Evolutionary conservation across 345 rosid species (phyloP).

Genomic region (Acer saccharum): DNA sequence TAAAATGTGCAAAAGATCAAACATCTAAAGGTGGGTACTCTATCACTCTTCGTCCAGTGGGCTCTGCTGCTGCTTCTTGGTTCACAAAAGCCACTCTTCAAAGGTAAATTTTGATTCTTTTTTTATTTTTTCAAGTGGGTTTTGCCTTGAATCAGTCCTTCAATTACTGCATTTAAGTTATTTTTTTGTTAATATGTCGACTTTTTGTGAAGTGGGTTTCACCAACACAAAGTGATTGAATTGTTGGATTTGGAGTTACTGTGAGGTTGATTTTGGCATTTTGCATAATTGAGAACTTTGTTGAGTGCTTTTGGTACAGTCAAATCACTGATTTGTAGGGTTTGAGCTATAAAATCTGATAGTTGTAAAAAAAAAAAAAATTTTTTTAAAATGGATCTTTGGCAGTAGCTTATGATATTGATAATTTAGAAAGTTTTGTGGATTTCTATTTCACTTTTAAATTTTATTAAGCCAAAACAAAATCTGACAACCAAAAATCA

Average conservation of each 20-base stretch:
- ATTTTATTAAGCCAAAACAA: neutral
- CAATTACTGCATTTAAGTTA: neutral
- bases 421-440: neutral
- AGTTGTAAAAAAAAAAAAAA: neutral
- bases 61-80: slow-evolving; percentile 59
- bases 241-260: neutral
- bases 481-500: no score
- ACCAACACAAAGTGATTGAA: neutral
- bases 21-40: slow-evolving; percentile 92
- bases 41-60: slow-evolving; percentile 66
- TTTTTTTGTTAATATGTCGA: no score
- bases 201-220: neutral
- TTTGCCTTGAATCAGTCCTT: neutral
- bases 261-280: neutral
- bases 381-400: neutral
- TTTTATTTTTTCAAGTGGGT: neutral
- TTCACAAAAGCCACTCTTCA: slow-evolving; percentile 90
- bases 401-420: neutral
- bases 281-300: neutral
- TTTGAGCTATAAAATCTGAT: neutral
- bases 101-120: slow-evolving; percentile 43
- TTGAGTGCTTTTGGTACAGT: neutral
- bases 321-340: neutral
- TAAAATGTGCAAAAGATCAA: slow-evolving; percentile 80
- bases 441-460: neutral